Evolutionary conservation across 352 stramenopile species (phyloP), one percentile per base, ranked within the genome.

Genomic region (Phytopythium ostracodes): DNA sequence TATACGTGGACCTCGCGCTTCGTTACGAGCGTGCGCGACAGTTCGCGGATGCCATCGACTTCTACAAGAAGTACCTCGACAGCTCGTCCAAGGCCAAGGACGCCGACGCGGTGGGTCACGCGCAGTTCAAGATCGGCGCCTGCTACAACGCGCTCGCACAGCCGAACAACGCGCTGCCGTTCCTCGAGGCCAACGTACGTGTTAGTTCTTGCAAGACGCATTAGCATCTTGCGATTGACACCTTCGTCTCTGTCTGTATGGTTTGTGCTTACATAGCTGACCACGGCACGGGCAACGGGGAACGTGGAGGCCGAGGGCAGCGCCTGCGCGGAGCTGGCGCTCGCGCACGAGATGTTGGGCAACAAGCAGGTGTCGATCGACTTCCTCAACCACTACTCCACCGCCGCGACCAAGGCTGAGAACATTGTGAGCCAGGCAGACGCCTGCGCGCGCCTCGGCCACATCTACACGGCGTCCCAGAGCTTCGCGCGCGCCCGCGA

Each of bases 381-480:
- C 36, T 97, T 93, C 59, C 72, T 98, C 38, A 91, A 96, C 57
- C 75, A 94, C 38, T 96, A 92, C 66, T 65, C 91, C 14, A 71
- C 75, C 17, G 91, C 96, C 46, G 87, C 90, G 9, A 80, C 76
- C 10, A 80, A 87, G 43, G 83, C 84, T 33, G 84, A 96, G 62
- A 96, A 97, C 61, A 47, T 94, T 0, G 68, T 66, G n/a, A 95
- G 89, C 53, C 89, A 98, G 57, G 89, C 87, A 0, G 85, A 95
- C 35, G 89, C 89, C 1, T 97, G 88, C 44, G 75, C 84, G 18
- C 83, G 84, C 35, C 85, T 98, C 14, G 91, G 91, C 0, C 76
- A 92, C 36, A 92, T 96, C 55, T 94, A 93, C 65, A 92, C 83
- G 17, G 70, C 79, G 51, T 84, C 82, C 8, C 81, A 88, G 40